Base-by-base conservation (phyloP, 331 rosid species). In the Rhamnella rubrinervis region DNA sequence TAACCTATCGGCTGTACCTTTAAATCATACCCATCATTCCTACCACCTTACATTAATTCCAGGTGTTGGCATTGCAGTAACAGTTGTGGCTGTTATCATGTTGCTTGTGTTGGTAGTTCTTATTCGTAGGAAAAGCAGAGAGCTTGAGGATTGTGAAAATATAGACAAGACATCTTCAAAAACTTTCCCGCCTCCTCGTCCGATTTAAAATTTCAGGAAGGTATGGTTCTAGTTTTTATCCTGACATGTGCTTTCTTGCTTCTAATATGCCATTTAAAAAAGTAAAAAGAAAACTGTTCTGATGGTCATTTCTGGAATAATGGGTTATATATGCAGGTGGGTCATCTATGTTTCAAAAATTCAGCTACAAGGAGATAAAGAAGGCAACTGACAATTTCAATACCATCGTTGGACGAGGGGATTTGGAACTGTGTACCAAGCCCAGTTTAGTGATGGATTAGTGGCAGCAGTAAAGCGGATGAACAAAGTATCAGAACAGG, bases 331-430 rank as follows among this genome's bases (percentile, higher is more conserved):
- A 47, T 75, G 80, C 84, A 95, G 99, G 97, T 51, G 88, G 92
- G 77, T 77, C 88, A 71, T 85, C 86, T 15, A 86, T 83, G 96
- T 87, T 91, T 64, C 81, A 66, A 51, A 95, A 91, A 63, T 86
- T 91, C 83, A 87, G 80, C 85, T 89, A 91, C 79, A 91, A 77
- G 83, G 96, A 95, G 84, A 89, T 95, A 81, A 95, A 86, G 88
- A 87, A 85, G 92, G 99, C 96, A 9, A 95, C 99, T 2, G 89
- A 83, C 19, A 80, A 80, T 49, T 95, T 95, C 64, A 87, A 76
- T 74, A 89, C 91, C 28, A 25, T 80, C 51, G 87, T 95, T 82
- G 99, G 99, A 70, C 96, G 77, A 81, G 97, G 99, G 99, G 99
- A 66, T 95, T 89, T 25, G 99, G 99, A 83, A 95, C 97, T 11